Base-by-base conservation (phyloP, 306 rosid genomes). In the Styphnolobium japonicum region DNA sequence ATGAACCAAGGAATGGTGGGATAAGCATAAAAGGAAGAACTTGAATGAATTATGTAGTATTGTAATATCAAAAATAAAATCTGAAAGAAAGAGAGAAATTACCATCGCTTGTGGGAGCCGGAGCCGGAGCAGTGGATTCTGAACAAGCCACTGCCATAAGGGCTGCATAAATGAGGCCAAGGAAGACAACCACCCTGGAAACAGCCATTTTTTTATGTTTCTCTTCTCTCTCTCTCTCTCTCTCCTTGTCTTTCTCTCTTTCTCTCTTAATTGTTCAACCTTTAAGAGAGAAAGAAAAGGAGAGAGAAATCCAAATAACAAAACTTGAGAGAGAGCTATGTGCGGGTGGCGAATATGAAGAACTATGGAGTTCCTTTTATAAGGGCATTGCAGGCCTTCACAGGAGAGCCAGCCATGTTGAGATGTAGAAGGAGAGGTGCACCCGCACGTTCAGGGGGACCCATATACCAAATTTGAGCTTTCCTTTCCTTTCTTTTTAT, bases 91-190 rank as follows among this genome's bases (percentile, higher is more conserved):
- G 27, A 22, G 67, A 29, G 1, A 14, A 55, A 56, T 22, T 52
- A 93, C 97, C 95, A 53, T 91, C 93, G 36, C 81, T 84, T 7
- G 86, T 72, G 3, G 3, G 31, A 22, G 86, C 63, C 1, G 87
- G 83, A 72, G 87, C 89, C 3, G 92, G 95, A 71, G 89, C 80
- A 2, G 67, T 11, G 22, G 83, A 67, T 63, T 82, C 86, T 0
- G 95, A 85, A 10, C 19, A 78, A 68, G 86, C 85, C 72, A 64
- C 16, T 3, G 92, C 77, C 67, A 88, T 10, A 19, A 71, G 52
- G 19, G 86, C n/a, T 10, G 85, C 84, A 52, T 14, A 83, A 25
- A 91, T 12, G 65, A 87, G 71, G 49, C 88, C 75, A 69, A 89
- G 6, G 16, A 88, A 58, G 8, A 72, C 33, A 5, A 79, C 79